Conservation (phyloP, 441 rosid species). For the Populus hybrid region DNA sequence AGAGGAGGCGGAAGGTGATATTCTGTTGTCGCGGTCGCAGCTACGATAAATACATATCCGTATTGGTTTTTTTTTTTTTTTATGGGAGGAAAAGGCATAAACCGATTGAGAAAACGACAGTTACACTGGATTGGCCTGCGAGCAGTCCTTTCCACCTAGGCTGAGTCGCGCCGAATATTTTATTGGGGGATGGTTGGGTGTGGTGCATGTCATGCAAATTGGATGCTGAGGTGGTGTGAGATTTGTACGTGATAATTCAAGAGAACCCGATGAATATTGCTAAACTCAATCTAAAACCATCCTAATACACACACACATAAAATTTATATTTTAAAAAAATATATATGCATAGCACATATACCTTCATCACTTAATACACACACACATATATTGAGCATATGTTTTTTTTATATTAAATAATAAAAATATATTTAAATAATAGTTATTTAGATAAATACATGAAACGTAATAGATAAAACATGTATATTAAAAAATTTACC, state of each 20-base stretch:
- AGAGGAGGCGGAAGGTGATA: background rate
- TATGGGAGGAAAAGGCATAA: background rate
- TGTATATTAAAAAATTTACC: background rate
- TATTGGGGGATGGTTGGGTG: background rate
- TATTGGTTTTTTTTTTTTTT: no score
- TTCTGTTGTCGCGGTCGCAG: background rate
- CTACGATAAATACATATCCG: background rate
- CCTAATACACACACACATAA: no score
- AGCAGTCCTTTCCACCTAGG: background rate
- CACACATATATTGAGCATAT: no score
- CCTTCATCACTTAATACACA: no score
- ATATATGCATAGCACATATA: no score
- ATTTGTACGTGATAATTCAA: background rate
- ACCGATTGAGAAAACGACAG: background rate
- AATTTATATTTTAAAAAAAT: no score
- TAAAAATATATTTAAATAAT: no score
- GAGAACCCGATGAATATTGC: background rate
- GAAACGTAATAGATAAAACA: no score
- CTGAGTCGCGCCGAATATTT: background rate
- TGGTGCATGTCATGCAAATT: background rate
- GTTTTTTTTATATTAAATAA: no score
- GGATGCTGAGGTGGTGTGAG: background rate
- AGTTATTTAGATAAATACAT: no score
- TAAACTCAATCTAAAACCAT: no score
- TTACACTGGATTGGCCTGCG: background rate